These are phyloP conservation scores for Ophiostoma quercus DNA, from an alignment of 2,329 filamentous ascomycete species.

Conservation along the genomic window DNA sequence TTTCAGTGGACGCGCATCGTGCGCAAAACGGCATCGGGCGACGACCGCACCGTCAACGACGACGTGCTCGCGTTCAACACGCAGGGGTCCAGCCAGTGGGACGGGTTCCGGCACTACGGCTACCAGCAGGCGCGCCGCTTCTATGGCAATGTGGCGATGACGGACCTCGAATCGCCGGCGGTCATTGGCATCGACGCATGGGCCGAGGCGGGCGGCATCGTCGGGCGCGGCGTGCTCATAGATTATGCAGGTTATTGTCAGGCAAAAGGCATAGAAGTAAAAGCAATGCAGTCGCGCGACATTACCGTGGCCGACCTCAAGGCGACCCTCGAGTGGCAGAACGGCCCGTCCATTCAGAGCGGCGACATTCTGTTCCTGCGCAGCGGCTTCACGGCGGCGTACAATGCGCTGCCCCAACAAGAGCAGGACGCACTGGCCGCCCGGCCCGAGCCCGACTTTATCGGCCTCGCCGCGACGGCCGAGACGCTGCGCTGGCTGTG, in stretches of 20 bases:
- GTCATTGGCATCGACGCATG: neutral
- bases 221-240: neutral
- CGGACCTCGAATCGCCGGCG: slow-evolving; percentile 20
- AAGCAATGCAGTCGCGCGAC: neutral
- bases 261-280: neutral
- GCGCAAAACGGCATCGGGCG: slow-evolving; percentile 22
- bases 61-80: slow-evolving; percentile 45
- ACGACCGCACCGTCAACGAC: slow-evolving; percentile 43
- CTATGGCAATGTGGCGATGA: slow-evolving; percentile 21
- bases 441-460: slow-evolving; percentile 30
- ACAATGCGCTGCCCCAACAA: slow-evolving; percentile 29
- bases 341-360: slow-evolving; percentile 33
- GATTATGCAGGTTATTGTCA: neutral
- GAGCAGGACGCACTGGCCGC: slow-evolving; percentile 33
- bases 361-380: slow-evolving; percentile 41
- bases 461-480: slow-evolving; percentile 38
- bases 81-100: slow-evolving; percentile 46
- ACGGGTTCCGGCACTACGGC: slow-evolving; percentile 43
- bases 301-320: slow-evolving; percentile 29
- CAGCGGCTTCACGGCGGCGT: slow-evolving; percentile 35
- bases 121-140: slow-evolving; percentile 25
- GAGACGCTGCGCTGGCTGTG: slow-evolving; percentile 42
- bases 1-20: slow-evolving; percentile 39
- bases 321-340: slow-evolving; percentile 34
- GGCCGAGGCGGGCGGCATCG: neutral